Conservation (phyloP, 2,329 filamentous ascomycete species). For the Colletotrichum eleusines region DNA sequence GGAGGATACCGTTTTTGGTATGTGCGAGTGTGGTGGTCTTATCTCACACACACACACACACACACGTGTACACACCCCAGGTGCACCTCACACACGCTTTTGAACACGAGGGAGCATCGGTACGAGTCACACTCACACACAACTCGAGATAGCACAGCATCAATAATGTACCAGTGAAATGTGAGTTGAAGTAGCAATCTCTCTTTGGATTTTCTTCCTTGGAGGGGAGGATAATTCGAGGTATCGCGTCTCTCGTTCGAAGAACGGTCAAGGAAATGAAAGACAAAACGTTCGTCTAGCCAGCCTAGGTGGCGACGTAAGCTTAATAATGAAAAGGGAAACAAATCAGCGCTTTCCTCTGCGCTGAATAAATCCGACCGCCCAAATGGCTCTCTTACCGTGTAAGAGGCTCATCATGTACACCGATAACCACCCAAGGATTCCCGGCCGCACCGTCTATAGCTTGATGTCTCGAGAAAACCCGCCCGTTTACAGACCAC, state of each 20-base stretch:
- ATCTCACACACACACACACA: background rate
- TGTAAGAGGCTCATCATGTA: conserved; percentile 18
- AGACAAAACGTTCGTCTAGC: conserved; percentile 26
- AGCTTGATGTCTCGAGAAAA: conserved; percentile 31
- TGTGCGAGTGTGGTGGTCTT: background rate
- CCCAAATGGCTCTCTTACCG: conserved; percentile 7
- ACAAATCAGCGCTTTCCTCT: conserved; percentile 7
- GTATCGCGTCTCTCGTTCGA: conserved; percentile 25
- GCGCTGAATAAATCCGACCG: conserved; percentile 1
- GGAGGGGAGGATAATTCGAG: background rate
- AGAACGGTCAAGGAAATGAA: conserved; percentile 12
- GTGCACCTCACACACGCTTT: background rate
- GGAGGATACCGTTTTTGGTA: background rate
- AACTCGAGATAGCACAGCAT: background rate
- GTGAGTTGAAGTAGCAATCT: background rate
- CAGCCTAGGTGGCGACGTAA: conserved; percentile 29
- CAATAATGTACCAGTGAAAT: background rate
- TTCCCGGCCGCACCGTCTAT: conserved; percentile 31
- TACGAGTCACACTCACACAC: background rate
- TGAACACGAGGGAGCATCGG: conserved; percentile 1
- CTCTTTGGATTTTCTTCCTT: conserved; percentile 21
- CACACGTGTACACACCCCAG: background rate
- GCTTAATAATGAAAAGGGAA: conserved; percentile 1
- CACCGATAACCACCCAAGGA: conserved; percentile 15
- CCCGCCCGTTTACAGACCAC: conserved; percentile 20